Evolutionary conservation across 2,329 filamentous ascomycete genomes (phyloP).

Genomic region (Gnomoniopsis sp.): DNA sequence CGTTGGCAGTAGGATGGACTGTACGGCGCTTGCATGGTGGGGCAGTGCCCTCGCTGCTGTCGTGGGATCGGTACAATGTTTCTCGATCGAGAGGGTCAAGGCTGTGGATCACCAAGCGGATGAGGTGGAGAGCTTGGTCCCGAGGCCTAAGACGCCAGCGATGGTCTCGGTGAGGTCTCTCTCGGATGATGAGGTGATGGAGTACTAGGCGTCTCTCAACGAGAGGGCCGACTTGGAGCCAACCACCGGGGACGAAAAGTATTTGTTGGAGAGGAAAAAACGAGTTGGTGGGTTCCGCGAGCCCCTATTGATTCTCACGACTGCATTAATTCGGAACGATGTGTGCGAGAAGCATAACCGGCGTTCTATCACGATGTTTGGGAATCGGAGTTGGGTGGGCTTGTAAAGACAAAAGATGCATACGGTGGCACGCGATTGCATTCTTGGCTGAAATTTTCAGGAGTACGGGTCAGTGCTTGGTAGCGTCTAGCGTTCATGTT

Average conservation of each 20-base stretch:
- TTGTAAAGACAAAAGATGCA: too few relatives aligned
- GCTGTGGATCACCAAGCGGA: slow-evolving; percentile 4
- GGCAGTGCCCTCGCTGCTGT: slow-evolving; percentile 55
- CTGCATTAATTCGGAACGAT: too few relatives aligned
- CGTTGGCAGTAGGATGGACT: slow-evolving; percentile 54
- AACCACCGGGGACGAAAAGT: neutral
- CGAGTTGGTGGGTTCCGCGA: too few relatives aligned
- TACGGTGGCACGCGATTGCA: too few relatives aligned
- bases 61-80: slow-evolving; percentile 58
- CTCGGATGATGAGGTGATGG: neutral
- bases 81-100: slow-evolving; percentile 41
- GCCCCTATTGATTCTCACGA: too few relatives aligned
- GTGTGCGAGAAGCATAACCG: too few relatives aligned
- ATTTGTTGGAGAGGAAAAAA: neutral
- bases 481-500: neutral
- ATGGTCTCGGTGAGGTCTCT: slow-evolving; percentile 6
- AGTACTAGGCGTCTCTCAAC: neutral
- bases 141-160: slow-evolving; percentile 6
- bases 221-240: too few relatives aligned
- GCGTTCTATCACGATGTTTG: too few relatives aligned
- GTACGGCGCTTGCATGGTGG: slow-evolving; percentile 62
- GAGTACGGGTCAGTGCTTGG: neutral
- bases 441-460: too few relatives aligned
- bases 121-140: slow-evolving; percentile 11
- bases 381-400: too few relatives aligned